These are phyloP conservation scores for Alisma plantagoaquatica DNA, from an alignment of 106 monocot species.

Conservation along the genomic window DNA sequence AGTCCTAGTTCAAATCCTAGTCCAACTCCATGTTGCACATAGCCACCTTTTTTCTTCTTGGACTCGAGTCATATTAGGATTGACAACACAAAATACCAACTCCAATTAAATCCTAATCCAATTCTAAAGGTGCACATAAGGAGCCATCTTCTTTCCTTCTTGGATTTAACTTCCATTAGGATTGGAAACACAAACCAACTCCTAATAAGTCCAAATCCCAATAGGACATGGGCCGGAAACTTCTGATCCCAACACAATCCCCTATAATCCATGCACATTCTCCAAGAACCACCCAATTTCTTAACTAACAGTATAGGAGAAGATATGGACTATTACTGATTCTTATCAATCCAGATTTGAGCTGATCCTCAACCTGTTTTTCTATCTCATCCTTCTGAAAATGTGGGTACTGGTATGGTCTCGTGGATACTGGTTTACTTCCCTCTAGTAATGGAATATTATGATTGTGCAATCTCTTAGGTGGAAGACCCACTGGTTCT, in stretches of 20 bases:
- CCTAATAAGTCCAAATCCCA: no score
- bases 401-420: background rate
- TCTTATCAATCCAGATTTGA: background rate
- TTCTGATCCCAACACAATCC: background rate
- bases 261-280: background rate
- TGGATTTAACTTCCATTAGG: no score
- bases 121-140: no score
- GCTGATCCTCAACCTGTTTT: background rate
- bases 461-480: background rate
- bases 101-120: no score
- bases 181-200: no score
- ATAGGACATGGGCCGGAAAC: no score
- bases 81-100: no score
- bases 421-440: background rate
- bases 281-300: background rate
- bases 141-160: no score
- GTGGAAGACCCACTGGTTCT: background rate
- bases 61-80: no score
- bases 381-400: background rate
- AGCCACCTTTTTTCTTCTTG: no score
- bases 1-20: no score
- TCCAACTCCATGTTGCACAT: no score
- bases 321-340: background rate
- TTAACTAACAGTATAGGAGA: background rate
- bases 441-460: background rate